phyloP scores from a whole-genome alignment of 139 green algal species.

The Mesostigma viride region DNA sequence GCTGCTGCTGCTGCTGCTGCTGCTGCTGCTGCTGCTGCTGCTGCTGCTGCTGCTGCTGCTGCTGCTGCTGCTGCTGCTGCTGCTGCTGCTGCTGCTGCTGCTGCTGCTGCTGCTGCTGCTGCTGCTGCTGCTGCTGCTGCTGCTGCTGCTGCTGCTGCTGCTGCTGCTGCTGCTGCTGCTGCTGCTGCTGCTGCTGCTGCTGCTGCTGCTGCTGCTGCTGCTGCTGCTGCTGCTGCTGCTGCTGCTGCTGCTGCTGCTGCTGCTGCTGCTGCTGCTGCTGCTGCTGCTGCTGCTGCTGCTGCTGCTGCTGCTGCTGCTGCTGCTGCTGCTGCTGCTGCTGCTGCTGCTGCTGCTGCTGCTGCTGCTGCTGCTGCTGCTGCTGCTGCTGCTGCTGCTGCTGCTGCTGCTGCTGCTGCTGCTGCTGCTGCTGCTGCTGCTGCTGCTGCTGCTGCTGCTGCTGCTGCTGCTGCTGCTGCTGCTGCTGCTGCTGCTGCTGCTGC shows the following conservation, averaged over 20 bases:
- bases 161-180: neutral
- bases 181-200: neutral
- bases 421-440: neutral
- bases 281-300: neutral
- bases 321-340: neutral
- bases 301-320: neutral
- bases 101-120: slow-evolving; percentile 8
- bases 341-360: neutral
- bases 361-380: neutral
- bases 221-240: neutral
- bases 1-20: slow-evolving; percentile 9
- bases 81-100: neutral
- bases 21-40: slow-evolving; percentile 6
- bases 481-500: slow-evolving; percentile 9
- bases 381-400: slow-evolving; percentile 1
- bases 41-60: slow-evolving; percentile 10
- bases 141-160: neutral
- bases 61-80: slow-evolving; percentile 6
- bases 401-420: slow-evolving; percentile 1
- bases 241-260: neutral
- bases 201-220: neutral
- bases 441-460: slow-evolving; percentile 11
- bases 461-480: slow-evolving; percentile 7
- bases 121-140: neutral
- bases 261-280: neutral